A percentile compares a stretch with the other conserved stretches of the same genome.
Conservation (phyloP, 1,284 basidiomycete species). For the Sporisorium scitamineum region DNA sequence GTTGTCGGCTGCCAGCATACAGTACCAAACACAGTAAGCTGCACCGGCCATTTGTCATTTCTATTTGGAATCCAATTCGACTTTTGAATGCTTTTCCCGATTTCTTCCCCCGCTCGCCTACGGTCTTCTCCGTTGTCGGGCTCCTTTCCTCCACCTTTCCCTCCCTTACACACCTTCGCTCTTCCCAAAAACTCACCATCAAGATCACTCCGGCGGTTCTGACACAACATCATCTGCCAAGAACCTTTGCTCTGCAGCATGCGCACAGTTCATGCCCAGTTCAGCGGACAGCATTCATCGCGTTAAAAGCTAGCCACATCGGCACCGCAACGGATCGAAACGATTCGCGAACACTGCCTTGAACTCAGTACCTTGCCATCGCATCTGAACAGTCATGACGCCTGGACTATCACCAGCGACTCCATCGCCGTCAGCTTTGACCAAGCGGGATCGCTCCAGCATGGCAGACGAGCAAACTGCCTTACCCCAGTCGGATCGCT, state of each 20-base stretch:
- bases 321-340: not conserved
- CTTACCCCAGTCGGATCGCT: slow-evolving; percentile 14
- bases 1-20: not conserved
- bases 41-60: not conserved
- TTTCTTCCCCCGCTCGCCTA: slow-evolving; percentile 4
- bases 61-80: not conserved
- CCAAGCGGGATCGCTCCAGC: slow-evolving; percentile 33
- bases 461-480: slow-evolving; percentile 23
- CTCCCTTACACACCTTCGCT: not conserved
- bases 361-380: not conserved
- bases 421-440: slow-evolving; percentile 24
- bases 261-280: not conserved
- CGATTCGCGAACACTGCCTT: not conserved
- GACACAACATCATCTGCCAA: not conserved
- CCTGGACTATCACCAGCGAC: slow-evolving; percentile 30
- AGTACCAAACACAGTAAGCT: not conserved
- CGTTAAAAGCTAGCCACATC: not conserved
- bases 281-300: not conserved
- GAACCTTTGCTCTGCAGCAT: not conserved
- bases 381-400: slow-evolving; percentile 15
- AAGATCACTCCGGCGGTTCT: not conserved
- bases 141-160: not conserved
- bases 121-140: slow-evolving; percentile 16
- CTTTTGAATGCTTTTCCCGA: not conserved
- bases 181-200: not conserved